A percentile compares a stretch with the other conserved stretches of the same genome.
These are phyloP conservation scores for Brassica hybrid DNA, from an alignment of 441 rosid genomes.

Conservation along the genomic window DNA sequence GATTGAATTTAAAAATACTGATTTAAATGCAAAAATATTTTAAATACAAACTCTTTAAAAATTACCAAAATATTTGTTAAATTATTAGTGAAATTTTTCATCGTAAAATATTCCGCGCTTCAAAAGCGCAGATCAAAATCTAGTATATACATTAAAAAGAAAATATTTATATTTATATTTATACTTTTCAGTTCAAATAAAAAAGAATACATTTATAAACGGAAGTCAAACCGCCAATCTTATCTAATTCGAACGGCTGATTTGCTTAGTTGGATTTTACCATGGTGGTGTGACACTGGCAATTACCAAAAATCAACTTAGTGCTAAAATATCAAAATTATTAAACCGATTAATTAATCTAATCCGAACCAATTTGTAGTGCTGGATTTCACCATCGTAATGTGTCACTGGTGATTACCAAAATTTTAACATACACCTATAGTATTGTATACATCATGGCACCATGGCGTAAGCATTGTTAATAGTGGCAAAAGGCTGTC, in stretches of 20 bases:
- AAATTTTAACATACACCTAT: conserved; percentile 6
- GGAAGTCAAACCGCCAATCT: background rate
- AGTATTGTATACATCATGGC: conserved; percentile 18
- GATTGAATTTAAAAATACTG: too few species aligned
- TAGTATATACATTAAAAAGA: background rate
- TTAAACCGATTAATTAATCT: background rate
- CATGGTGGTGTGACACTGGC: background rate
- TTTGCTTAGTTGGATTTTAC: background rate
- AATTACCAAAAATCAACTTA: conserved; percentile 6
- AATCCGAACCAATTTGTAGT: conserved; percentile 7
- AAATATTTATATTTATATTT: too few species aligned
- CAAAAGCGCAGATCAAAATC: too few species aligned
- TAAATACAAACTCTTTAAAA: too few species aligned
- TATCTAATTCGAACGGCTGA: background rate
- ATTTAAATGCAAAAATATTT: too few species aligned
- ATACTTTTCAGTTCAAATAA: too few species aligned
- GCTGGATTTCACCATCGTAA: conserved; percentile 34
- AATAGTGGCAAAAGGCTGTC: conserved; percentile 27
- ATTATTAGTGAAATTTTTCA: too few species aligned
- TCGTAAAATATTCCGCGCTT: too few species aligned
- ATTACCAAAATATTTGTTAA: too few species aligned
- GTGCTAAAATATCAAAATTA: background rate
- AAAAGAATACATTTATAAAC: background rate
- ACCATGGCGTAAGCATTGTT: conserved; percentile 5
- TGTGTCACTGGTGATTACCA: conserved; percentile 28